Evolutionary conservation across 306 rosid species (phyloP).

Genomic region (Vicia villosa): DNA sequence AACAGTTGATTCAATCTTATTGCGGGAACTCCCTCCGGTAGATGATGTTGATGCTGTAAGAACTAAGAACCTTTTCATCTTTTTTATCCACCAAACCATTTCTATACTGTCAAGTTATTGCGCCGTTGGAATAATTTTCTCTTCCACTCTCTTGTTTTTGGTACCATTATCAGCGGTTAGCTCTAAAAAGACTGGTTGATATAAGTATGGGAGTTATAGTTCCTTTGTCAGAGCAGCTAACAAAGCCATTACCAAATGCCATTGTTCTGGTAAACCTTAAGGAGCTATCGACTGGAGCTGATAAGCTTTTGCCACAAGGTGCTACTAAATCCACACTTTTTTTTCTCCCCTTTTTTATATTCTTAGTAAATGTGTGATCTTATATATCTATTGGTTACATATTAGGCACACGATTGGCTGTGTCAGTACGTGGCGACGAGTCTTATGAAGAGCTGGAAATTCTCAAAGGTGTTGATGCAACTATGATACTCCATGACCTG

Average conservation of each 20-base stretch:
- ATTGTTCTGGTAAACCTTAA: conserved; percentile 85
- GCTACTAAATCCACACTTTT: conserved; percentile 26
- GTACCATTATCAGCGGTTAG: conserved; percentile 69
- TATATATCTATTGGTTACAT: conserved; percentile 26
- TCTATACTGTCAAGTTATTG: conserved; percentile 13
- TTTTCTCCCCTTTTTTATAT: neutral
- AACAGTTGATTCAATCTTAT: conserved; percentile 87
- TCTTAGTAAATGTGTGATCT: conserved; percentile 2
- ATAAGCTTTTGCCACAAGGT: conserved; percentile 97
- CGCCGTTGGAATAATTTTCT: conserved; percentile 19
- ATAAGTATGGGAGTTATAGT: conserved; percentile 88
- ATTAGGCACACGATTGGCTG: conserved; percentile 87
- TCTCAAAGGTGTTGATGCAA: conserved; percentile 76
- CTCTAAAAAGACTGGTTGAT: conserved; percentile 88
- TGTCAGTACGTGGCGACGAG: conserved; percentile 90
- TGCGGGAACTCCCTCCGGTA: conserved; percentile 85
- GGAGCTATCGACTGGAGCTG: conserved; percentile 82
- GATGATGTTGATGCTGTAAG: conserved; percentile 82
- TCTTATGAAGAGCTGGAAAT: conserved; percentile 68
- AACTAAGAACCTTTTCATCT: conserved; percentile 50
- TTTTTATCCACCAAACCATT: conserved; percentile 16
- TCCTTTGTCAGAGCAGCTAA: conserved; percentile 93
- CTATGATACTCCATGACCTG: conserved; percentile 86
- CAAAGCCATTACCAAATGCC: conserved; percentile 93
- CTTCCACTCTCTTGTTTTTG: conserved; percentile 30